Evolutionary conservation across 2,329 filamentous ascomycete genomes (phyloP).

Genomic region (Metarhizium robertsii): DNA sequence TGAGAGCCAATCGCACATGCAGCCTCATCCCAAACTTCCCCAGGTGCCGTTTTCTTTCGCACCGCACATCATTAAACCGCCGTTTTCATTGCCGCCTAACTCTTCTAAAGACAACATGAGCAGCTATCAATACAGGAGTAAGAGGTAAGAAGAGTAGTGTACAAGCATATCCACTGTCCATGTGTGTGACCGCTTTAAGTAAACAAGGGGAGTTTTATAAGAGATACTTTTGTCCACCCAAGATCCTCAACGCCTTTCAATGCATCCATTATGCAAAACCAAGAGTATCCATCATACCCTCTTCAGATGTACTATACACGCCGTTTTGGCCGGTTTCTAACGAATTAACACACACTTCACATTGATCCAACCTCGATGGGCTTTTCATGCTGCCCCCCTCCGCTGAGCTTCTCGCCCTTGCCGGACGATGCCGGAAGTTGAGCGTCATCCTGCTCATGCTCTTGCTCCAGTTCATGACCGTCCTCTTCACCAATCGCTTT

Average conservation of each 20-base stretch:
- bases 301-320: not conserved
- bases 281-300: not conserved
- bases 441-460: slow-evolving; percentile 12
- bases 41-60: no score
- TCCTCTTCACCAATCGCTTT: slow-evolving; percentile 9
- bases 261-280: not conserved
- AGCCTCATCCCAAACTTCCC: no score
- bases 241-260: not conserved
- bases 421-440: slow-evolving; percentile 2
- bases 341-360: not conserved
- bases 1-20: no score
- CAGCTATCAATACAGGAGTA: no score
- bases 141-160: no score
- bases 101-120: no score
- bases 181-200: not conserved
- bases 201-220: not conserved
- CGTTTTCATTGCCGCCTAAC: no score
- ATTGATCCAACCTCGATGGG: not conserved
- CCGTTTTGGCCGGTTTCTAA: not conserved
- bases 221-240: not conserved
- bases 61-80: no score
- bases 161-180: no score
- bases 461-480: slow-evolving; percentile 2
- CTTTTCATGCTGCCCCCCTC: not conserved
- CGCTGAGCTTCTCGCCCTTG: not conserved